A percentile compares a stretch with the other conserved stretches of the same genome.
Evolutionary conservation across 768 basidiomycete genomes (phyloP).

Genomic region (Hirschioporus abietinus): DNA sequence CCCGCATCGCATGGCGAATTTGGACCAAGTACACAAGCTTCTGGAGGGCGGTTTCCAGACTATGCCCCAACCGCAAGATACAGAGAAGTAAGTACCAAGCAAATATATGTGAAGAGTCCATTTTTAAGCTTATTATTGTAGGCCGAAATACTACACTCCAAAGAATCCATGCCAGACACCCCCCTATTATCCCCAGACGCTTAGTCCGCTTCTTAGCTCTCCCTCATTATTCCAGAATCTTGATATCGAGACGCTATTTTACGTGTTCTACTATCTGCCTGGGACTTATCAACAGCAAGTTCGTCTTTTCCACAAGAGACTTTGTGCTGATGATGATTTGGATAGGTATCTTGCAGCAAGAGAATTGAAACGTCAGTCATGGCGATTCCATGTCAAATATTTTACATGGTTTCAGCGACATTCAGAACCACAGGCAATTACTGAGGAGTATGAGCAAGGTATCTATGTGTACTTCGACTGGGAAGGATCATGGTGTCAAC

Average conservation of each 20-base stretch:
- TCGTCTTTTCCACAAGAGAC: background rate
- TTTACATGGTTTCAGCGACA: constrained; percentile 99
- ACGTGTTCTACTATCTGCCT: constrained; percentile 96
- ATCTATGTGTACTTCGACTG: constrained; percentile 99
- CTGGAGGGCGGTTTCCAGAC: constrained; percentile 87
- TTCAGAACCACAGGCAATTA: constrained; percentile 96
- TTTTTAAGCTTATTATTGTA: constrained; percentile 25
- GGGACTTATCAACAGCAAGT: constrained; percentile 97
- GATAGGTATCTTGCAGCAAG: constrained; percentile 89
- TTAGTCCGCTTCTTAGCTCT: constrained; percentile 73
- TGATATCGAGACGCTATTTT: constrained; percentile 96
- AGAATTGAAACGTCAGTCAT: constrained; percentile 94
- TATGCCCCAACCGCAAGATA: constrained; percentile 89
- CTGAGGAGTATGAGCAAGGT: constrained; percentile 98
- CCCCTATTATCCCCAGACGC: constrained; percentile 88
- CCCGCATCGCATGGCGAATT: constrained; percentile 78
- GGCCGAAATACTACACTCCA: constrained; percentile 96
- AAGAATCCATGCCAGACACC: constrained; percentile 90
- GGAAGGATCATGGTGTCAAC: constrained; percentile 98
- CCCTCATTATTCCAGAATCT: constrained; percentile 83
- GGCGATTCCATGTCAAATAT: constrained; percentile 99
- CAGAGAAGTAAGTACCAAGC: constrained; percentile 69
- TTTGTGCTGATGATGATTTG: constrained; percentile 5
- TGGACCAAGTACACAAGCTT: constrained; percentile 88
- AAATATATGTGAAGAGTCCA: constrained; percentile 6